phyloP scores from a whole-genome alignment of 495 filamentous ascomycete genomes.

The Pyrenula massariospora region DNA sequence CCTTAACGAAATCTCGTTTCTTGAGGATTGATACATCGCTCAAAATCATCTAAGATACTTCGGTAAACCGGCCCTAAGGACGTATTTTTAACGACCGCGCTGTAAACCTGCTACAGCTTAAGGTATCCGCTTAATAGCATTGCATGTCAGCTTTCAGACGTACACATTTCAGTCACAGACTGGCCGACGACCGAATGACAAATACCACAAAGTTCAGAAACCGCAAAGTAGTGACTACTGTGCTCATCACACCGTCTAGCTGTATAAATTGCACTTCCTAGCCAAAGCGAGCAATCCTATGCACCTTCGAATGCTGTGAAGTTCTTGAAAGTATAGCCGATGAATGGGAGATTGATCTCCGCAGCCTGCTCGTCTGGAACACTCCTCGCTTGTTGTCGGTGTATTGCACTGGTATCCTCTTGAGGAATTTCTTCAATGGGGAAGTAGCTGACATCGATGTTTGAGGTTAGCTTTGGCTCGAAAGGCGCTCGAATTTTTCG shows the following conservation, averaged over 20 bases:
- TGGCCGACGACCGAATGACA: no score
- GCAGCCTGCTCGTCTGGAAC: slow-evolving; percentile 52
- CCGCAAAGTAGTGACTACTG: no score
- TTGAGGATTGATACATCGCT: background rate
- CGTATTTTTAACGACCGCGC: background rate
- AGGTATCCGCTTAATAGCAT: no score
- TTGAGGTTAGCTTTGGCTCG: slow-evolving; percentile 80
- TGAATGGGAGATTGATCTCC: slow-evolving; percentile 92
- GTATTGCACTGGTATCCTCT: slow-evolving; percentile 62
- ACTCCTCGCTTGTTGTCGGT: slow-evolving; percentile 54
- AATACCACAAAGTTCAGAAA: no score
- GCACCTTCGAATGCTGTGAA: slow-evolving; percentile 66
- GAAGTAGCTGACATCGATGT: slow-evolving; percentile 97
- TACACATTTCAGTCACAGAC: no score
- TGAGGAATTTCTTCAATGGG: slow-evolving; percentile 96
- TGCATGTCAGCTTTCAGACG: no score
- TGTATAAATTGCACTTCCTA: no score
- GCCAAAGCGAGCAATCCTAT: slow-evolving; percentile 3
- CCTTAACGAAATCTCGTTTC: no score
- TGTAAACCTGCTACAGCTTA: background rate
- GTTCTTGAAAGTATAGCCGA: slow-evolving; percentile 97
- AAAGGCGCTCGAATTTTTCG: slow-evolving; percentile 90
- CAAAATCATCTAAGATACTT: background rate
- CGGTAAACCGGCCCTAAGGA: background rate
- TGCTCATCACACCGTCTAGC: no score